Conservation (phyloP, 257 asterid species). For the Plantago major region DNA sequence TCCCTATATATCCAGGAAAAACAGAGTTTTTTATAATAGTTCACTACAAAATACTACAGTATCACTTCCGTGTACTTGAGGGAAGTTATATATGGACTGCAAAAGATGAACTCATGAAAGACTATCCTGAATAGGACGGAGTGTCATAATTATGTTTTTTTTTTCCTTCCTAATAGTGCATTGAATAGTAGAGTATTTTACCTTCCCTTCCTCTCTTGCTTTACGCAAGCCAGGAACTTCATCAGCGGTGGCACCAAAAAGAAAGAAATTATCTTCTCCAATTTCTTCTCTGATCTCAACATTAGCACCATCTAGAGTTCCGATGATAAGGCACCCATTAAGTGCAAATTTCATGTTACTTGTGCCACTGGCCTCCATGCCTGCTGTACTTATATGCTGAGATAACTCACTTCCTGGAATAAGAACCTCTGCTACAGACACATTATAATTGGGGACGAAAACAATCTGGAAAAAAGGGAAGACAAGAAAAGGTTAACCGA, state of each 20-base stretch:
- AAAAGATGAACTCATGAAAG: too few species aligned
- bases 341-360: constrained; percentile 99
- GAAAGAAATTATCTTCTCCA: constrained; percentile 85
- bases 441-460: constrained; percentile 96
- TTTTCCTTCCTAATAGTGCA: too few species aligned
- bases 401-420: constrained; percentile 98
- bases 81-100: too few species aligned
- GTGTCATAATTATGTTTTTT: too few species aligned
- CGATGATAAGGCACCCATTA: constrained; percentile 93
- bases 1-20: too few species aligned
- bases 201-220: constrained; percentile 94
- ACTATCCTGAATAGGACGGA: too few species aligned
- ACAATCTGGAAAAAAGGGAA: constrained; percentile 52
- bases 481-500: not conserved
- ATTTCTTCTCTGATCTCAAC: constrained; percentile 98
- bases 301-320: constrained; percentile 97
- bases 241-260: constrained; percentile 94
- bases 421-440: constrained; percentile 96
- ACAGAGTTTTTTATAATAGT: too few species aligned
- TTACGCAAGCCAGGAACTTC: constrained; percentile 79
- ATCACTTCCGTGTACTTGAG: too few species aligned
- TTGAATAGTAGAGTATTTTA: constrained; percentile 6
- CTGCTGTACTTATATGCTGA: constrained; percentile 98
- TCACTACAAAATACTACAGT: too few species aligned
- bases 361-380: constrained; percentile 99